A percentile compares a stretch with the other conserved stretches of the same genome.
Evolutionary conservation across 345 rosid species (phyloP).

Genomic region (Boechera stricta): DNA sequence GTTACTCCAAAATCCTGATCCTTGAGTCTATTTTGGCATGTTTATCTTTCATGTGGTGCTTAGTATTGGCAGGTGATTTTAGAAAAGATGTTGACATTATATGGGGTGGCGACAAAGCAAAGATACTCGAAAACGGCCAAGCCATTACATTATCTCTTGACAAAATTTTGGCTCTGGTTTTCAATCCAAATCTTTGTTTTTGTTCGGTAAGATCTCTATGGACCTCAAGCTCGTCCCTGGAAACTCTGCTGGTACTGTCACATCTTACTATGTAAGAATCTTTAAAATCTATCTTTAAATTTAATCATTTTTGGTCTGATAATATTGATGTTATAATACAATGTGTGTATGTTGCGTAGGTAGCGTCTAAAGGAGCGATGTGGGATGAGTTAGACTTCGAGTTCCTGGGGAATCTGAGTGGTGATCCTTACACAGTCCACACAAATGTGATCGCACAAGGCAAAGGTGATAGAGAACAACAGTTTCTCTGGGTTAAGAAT

Average conservation of each 20-base stretch:
- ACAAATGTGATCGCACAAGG: slow-evolving; percentile 60
- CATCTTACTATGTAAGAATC: slow-evolving; percentile 53
- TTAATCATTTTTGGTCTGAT: not conserved
- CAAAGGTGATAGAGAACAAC: slow-evolving; percentile 61
- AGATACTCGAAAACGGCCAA: slow-evolving; percentile 54
- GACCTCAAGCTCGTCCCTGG: slow-evolving; percentile 60
- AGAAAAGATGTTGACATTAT: slow-evolving; percentile 52
- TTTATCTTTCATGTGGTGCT: not conserved
- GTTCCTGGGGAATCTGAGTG: slow-evolving; percentile 63
- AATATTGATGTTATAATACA: not conserved
- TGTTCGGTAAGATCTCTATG: slow-evolving; percentile 58
- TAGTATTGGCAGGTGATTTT: slow-evolving; percentile 46
- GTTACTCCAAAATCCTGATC: slow-evolving; percentile 31
- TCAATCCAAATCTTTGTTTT: slow-evolving; percentile 51
- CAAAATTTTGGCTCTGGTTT: slow-evolving; percentile 61
- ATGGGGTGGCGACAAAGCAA: slow-evolving; percentile 62
- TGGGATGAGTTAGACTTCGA: slow-evolving; percentile 70
- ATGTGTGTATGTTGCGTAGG: slow-evolving; percentile 42
- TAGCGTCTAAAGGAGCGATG: slow-evolving; percentile 54
- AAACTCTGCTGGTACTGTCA: slow-evolving; percentile 60
- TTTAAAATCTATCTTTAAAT: not conserved
- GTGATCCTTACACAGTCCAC: slow-evolving; percentile 64
- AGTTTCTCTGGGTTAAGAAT: slow-evolving; percentile 35
- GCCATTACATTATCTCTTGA: slow-evolving; percentile 60
- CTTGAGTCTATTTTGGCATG: slow-evolving; percentile 25